Percentiles rank a stretch among this genome's conserved stretches.
phyloP scores from a whole-genome alignment of 2,329 filamentous ascomycete species.

The Aspergillus sp. region DNA sequence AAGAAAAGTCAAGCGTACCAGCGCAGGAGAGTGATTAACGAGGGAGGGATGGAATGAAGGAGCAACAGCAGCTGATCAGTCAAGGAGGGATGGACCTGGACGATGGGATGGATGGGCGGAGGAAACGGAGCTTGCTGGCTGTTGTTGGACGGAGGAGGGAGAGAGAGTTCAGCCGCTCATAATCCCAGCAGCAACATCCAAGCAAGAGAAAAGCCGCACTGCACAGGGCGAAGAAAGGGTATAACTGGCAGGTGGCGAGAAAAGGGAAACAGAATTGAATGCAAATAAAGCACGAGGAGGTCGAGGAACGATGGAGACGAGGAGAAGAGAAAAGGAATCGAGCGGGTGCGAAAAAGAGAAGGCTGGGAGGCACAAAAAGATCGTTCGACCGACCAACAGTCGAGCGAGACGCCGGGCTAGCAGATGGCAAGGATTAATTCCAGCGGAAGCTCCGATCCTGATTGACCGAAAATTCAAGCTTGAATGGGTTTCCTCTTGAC shows the following conservation, averaged over 20 bases:
- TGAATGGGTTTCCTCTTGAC: not conserved
- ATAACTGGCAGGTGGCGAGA: slow-evolving; percentile 4
- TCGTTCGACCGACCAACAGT: slow-evolving; percentile 7
- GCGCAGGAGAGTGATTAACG: slow-evolving; percentile 9
- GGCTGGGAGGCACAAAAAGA: slow-evolving; percentile 23
- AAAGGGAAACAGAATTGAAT: slow-evolving; percentile 1
- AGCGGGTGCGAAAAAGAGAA: slow-evolving; percentile 17
- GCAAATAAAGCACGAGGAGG: slow-evolving; percentile 1
- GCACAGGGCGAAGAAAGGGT: not conserved
- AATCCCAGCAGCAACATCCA: slow-evolving; percentile 13
- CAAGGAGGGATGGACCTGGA: slow-evolving; percentile 14
- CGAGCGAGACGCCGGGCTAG: slow-evolving; percentile 9
- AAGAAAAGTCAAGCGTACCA: slow-evolving; percentile 22
- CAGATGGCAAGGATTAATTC: slow-evolving; percentile 3
- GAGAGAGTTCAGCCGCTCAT: slow-evolving; percentile 22
- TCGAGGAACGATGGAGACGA: slow-evolving; percentile 7
- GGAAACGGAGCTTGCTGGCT: slow-evolving; percentile 6
- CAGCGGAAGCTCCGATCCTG: slow-evolving; percentile 2
- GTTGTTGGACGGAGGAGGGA: slow-evolving; percentile 4
- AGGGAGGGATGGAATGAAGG: slow-evolving; percentile 3
- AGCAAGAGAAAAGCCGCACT: slow-evolving; percentile 3
- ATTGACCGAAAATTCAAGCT: not conserved
- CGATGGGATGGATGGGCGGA: slow-evolving; percentile 12
- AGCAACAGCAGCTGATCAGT: slow-evolving; percentile 11
- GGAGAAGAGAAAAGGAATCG: slow-evolving; percentile 7